phyloP scores from a whole-genome alignment of 106 monocot genomes.

The Chionographis japonica region DNA sequence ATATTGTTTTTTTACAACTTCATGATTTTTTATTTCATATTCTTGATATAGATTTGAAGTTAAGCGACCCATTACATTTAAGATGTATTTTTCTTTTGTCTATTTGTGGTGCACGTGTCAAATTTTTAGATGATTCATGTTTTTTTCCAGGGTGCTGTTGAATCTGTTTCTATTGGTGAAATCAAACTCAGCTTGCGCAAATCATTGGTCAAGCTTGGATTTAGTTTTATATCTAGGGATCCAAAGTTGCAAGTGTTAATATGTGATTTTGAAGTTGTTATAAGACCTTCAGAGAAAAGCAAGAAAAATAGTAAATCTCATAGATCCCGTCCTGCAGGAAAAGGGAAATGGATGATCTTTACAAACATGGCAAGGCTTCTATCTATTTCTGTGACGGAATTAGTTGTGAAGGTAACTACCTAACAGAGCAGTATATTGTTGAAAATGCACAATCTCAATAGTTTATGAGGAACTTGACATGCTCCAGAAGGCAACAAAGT shows the following conservation, averaged over 20 bases:
- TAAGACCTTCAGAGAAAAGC: conserved; percentile 35
- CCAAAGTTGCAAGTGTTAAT: conserved; percentile 75
- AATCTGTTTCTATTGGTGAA: conserved; percentile 71
- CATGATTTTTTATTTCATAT: too few relatives aligned
- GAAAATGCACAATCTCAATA: not conserved
- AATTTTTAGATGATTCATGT: not conserved
- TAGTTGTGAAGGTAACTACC: conserved; percentile 63
- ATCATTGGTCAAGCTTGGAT: conserved; percentile 68
- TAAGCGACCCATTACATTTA: not conserved
- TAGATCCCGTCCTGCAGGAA: conserved; percentile 49
- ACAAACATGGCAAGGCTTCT: conserved; percentile 65
- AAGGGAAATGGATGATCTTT: conserved; percentile 71
- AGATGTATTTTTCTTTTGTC: not conserved
- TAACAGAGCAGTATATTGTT: conserved; percentile 3
- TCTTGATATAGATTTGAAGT: too few relatives aligned
- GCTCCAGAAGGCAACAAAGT: too few relatives aligned
- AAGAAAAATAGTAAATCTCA: conserved; percentile 25
- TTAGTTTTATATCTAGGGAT: conserved; percentile 63
- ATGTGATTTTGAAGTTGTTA: conserved; percentile 65
- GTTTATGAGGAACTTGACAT: too few relatives aligned
- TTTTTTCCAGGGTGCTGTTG: conserved; percentile 62
- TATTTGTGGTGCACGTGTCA: not conserved
- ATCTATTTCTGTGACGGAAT: conserved; percentile 68
- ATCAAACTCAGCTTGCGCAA: conserved; percentile 80
- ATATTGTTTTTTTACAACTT: too few relatives aligned